Evolutionary conservation across 371 early-diverging fungal species (phyloP).

Genomic region (Nematocida sp.): DNA sequence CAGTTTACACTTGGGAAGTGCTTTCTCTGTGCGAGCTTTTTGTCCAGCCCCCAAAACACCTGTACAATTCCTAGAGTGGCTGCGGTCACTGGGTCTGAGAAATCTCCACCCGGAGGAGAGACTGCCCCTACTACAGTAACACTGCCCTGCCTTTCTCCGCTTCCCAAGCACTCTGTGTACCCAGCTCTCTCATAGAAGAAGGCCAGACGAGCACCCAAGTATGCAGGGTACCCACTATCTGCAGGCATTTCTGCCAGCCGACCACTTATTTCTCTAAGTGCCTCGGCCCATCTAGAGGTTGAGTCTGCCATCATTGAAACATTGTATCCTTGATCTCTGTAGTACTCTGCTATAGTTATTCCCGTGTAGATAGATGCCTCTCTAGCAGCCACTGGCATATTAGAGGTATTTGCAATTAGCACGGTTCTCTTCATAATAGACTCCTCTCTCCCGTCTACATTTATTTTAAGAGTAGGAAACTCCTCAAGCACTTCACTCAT

Average conservation of each 20-base stretch:
- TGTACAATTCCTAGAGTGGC: conserved; percentile 98
- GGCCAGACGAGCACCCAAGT: conserved; percentile 95
- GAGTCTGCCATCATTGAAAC: conserved; percentile 99
- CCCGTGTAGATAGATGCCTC: conserved; percentile 99
- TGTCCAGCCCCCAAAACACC: conserved; percentile 99
- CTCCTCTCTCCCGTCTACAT: conserved; percentile 72
- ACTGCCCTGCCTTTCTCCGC: conserved; percentile 84
- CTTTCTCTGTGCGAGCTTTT: conserved; percentile 99
- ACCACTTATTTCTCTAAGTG: conserved; percentile 98
- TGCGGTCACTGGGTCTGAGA: conserved; percentile 97
- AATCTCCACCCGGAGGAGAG: conserved; percentile 97
- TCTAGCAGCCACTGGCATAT: conserved; percentile 99
- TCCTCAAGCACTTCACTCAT: conserved; percentile 99
- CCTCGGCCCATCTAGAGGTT: conserved; percentile 99
- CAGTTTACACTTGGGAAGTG: conserved; percentile 99
- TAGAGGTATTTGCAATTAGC: conserved; percentile 98
- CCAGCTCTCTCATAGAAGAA: conserved; percentile 99
- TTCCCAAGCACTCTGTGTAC: conserved; percentile 87
- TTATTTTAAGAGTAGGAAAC: conserved; percentile 76
- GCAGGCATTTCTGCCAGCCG: conserved; percentile 99
- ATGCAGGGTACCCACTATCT: conserved; percentile 98
- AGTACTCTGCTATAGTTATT: conserved; percentile 99
- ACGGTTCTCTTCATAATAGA: conserved; percentile 99
- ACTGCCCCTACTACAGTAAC: conserved; percentile 99
- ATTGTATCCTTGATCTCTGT: conserved; percentile 98